Evolutionary conservation across 2,329 filamentous ascomycete species (phyloP).

Genomic region (Colletotrichum abscissum): DNA sequence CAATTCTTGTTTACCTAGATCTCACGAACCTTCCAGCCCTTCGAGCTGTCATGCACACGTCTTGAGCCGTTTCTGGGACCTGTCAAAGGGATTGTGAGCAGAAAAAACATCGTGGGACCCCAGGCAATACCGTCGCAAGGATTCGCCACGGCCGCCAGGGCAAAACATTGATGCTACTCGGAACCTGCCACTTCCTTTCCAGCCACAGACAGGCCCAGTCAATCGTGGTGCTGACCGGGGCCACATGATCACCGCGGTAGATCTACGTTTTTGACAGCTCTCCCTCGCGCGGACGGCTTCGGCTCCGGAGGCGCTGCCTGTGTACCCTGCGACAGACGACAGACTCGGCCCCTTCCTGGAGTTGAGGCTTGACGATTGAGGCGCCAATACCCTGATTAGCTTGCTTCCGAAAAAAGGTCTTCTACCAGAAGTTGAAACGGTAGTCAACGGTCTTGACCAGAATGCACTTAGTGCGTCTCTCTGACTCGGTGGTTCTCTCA

Average conservation of each 20-base stretch:
- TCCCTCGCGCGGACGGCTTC: slow-evolving; percentile 31
- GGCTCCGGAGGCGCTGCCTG: slow-evolving; percentile 26
- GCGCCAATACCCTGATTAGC: slow-evolving; percentile 14
- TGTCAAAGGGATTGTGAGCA: slow-evolving; percentile 31
- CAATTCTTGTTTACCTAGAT: slow-evolving; percentile 35
- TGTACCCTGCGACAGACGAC: slow-evolving; percentile 17
- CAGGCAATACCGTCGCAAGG: slow-evolving; percentile 14
- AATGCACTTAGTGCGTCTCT: slow-evolving; percentile 11
- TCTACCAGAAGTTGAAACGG: slow-evolving; percentile 34
- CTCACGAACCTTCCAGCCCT: slow-evolving; percentile 32
- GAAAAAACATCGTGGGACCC: slow-evolving; percentile 21
- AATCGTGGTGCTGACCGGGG: slow-evolving; percentile 27
- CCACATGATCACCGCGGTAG: slow-evolving; percentile 31
- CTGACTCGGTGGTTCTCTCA: slow-evolving; percentile 23
- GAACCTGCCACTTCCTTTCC: slow-evolving; percentile 34
- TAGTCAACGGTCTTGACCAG: slow-evolving; percentile 17
- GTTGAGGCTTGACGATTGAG: slow-evolving; percentile 28
- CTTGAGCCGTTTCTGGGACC: slow-evolving; percentile 33
- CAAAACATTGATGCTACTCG: slow-evolving; percentile 37
- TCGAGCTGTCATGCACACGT: slow-evolving; percentile 32
- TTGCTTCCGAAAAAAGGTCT: slow-evolving; percentile 22
- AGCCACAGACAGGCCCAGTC: slow-evolving; percentile 32
- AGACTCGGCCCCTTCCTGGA: slow-evolving; percentile 28
- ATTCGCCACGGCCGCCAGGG: slow-evolving; percentile 31
- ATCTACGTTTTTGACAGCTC: slow-evolving; percentile 36